Evolutionary conservation across 208 protist genomes (phyloP), one percentile per base, ranked within the genome.

Genomic region (Naegleria lovaniensis): DNA sequence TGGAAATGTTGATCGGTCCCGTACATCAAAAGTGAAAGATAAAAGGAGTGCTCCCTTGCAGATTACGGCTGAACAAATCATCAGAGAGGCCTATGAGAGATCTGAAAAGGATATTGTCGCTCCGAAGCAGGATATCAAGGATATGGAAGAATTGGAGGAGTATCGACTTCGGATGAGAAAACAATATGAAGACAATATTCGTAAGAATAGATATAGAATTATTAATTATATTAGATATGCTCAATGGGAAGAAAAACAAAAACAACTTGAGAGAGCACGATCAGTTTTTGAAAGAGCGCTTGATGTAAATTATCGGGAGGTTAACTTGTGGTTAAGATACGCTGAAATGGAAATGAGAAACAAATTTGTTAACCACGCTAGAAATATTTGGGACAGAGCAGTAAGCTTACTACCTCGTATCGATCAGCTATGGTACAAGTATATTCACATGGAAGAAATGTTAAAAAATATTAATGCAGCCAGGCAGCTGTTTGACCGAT

Each of bases 291-390:
- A 99, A 95, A 94, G 98, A 36, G 97, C 97, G 0, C 22, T 99
- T 0, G 93, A 96, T 39, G 93, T 96, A n/a, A 96, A 99, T 92
- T 96, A 97, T 52, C 93, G 94, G 25, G 96, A 98, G 91, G 58
- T 94, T 19, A 95, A 93, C 22, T 36, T 99, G 15, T 99, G 97
- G 97, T 93, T 99, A 19, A 96, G 98, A 83, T 99, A 99, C 93
- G 98, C 98, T 0, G 98, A 99, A 92, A 97, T 99, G 95, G 99
- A 99, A 94, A 99, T 98, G 96, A 90, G 94, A 85, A 93, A 98
- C 93, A 96, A 97, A 40, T 97, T 98, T 90, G 93, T 99, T n/a
- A 98, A 99, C 92, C 95, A 97, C 75, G 99, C 99, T 7, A 95
- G 99, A 55, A 99, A 99, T 90, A 94, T 99, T 16, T 99, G 94